phyloP scores from a whole-genome alignment of 768 basidiomycete species.

The Boletus vermiculosoides region DNA sequence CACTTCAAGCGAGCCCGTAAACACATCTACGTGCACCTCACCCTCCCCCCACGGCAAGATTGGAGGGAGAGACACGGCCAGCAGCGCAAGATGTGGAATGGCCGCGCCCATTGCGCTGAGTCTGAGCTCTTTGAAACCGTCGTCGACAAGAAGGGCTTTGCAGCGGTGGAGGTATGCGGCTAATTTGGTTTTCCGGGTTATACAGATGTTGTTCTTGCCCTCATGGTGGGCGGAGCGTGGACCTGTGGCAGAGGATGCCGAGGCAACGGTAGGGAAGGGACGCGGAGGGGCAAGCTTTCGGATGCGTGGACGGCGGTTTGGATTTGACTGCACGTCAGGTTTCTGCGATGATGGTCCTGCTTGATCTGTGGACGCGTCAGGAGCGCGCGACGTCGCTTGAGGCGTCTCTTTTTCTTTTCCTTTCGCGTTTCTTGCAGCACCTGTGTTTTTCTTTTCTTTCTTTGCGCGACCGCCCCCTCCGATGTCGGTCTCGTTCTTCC shows the following conservation, averaged over 20 bases:
- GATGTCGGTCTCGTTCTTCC: conserved; percentile 17
- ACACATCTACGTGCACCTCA: conserved; percentile 60
- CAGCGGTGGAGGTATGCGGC: conserved; percentile 76
- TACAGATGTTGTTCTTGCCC: conserved; percentile 77
- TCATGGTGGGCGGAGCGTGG: conserved; percentile 76
- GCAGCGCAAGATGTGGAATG: conserved; percentile 73
- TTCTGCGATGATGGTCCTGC: conserved; percentile 3
- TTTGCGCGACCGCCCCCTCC: conserved; percentile 10
- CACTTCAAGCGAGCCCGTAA: conserved; percentile 70
- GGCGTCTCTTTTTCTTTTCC: conserved; percentile 2
- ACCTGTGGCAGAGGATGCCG: conserved; percentile 75
- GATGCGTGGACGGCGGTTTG: conserved; percentile 36
- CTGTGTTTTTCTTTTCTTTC: conserved; percentile 14
- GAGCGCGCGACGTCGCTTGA: background rate
- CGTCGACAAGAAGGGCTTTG: conserved; percentile 65
- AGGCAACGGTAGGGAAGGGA: conserved; percentile 74
- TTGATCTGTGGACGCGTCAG: conserved; percentile 1
- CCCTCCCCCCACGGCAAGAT: conserved; percentile 65
- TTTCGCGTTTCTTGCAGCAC: conserved; percentile 1
- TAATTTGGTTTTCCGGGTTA: conserved; percentile 74
- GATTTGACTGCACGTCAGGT: conserved; percentile 3
- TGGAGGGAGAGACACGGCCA: conserved; percentile 67
- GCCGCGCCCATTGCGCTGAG: conserved; percentile 87
- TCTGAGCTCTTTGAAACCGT: conserved; percentile 78
- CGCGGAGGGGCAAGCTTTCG: conserved; percentile 70